Conservation (phyloP, 2,329 filamentous ascomycete species). For the Penicillium sp. region DNA sequence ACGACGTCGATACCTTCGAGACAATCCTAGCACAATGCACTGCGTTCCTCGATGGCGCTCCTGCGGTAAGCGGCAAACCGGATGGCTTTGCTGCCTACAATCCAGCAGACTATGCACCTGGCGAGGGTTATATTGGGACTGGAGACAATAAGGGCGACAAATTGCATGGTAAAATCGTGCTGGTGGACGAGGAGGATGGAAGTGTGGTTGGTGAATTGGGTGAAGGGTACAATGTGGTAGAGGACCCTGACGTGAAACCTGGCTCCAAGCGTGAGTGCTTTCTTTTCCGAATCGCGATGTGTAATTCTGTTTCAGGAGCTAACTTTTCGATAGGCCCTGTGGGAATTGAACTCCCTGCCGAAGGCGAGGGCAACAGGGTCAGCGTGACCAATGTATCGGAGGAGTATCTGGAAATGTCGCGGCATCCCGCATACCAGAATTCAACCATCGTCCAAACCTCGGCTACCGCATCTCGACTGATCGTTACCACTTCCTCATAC, state of each 20-base stretch:
- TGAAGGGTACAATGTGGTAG: conserved; percentile 77
- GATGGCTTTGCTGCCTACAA: conserved; percentile 63
- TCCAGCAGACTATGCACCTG: conserved; percentile 75
- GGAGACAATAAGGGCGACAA: conserved; percentile 32
- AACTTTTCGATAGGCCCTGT: conserved; percentile 44
- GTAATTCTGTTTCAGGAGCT: conserved; percentile 3
- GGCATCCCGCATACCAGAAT: conserved; percentile 89
- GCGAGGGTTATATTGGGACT: conserved; percentile 69
- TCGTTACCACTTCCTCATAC: conserved; percentile 82
- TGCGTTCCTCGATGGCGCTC: conserved; percentile 83
- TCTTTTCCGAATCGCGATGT: neutral
- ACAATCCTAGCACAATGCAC: conserved; percentile 98
- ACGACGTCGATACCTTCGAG: conserved; percentile 95
- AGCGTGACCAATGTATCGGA: conserved; percentile 51
- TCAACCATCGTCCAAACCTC: conserved; percentile 85
- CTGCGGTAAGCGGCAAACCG: conserved; percentile 51
- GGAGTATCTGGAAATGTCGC: conserved; percentile 70
- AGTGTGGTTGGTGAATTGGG: conserved; percentile 91
- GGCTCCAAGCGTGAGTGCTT: conserved; percentile 80
- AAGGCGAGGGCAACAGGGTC: conserved; percentile 51
- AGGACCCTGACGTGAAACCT: conserved; percentile 71
- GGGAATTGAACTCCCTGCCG: conserved; percentile 49
- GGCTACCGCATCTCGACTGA: conserved; percentile 82
- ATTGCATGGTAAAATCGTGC: conserved; percentile 74
- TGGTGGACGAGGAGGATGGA: conserved; percentile 94